A percentile compares a stretch with the other conserved stretches of the same genome.
These are phyloP conservation scores for Parietichytrium sp. DNA, from an alignment of 108 stramenopile genomes.

Conservation along the genomic window DNA sequence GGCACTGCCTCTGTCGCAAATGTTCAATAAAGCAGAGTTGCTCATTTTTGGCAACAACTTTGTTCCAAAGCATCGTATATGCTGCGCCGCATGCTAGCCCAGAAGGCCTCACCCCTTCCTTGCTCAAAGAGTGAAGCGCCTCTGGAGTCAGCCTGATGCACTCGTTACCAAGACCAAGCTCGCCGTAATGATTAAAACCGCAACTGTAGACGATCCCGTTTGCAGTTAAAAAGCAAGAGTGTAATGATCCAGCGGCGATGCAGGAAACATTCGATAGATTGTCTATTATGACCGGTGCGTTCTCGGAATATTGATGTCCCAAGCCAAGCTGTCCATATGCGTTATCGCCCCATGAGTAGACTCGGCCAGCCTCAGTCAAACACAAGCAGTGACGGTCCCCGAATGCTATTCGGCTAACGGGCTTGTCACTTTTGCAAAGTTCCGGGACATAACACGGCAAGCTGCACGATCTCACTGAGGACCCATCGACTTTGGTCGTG, in stretches of 20 bases:
- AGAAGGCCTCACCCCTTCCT: background rate
- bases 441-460: background rate
- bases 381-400: background rate
- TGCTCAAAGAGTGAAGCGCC: background rate
- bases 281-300: background rate
- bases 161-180: background rate
- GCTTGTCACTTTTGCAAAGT: background rate
- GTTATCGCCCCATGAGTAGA: background rate
- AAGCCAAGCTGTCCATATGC: background rate
- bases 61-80: background rate
- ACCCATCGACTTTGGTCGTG: background rate
- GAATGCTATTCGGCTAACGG: background rate
- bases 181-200: constrained; percentile 21
- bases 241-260: background rate
- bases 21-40: constrained; percentile 2
- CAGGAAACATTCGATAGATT: background rate
- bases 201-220: background rate
- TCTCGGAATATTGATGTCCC: background rate
- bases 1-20: constrained; percentile 21
- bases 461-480: background rate
- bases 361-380: background rate
- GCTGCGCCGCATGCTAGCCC: background rate
- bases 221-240: background rate
- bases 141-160: background rate
- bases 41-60: background rate